These are phyloP conservation scores for Parathielavia hyrcaniae DNA, from an alignment of 495 filamentous ascomycete genomes.

Conservation along the genomic window DNA sequence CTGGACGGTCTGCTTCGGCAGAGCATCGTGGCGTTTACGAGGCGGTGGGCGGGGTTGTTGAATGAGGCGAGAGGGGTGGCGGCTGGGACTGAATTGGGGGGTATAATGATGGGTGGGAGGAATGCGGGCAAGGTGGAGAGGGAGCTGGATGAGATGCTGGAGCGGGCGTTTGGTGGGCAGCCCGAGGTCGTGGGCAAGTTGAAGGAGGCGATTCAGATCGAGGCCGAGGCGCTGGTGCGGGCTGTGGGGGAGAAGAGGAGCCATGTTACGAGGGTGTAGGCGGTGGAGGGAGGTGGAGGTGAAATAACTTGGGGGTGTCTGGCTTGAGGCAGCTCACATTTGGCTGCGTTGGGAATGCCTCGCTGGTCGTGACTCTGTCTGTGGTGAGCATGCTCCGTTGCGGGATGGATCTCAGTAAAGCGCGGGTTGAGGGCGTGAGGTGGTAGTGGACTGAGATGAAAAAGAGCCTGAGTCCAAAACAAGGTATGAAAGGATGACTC, in stretches of 20 bases:
- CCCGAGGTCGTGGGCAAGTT: slow-evolving; percentile 45
- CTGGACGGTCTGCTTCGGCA: slow-evolving; percentile 70
- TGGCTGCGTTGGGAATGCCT: no score
- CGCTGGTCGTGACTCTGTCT: no score
- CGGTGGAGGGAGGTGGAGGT: no score
- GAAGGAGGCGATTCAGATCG: slow-evolving; percentile 46
- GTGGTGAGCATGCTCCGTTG: no score
- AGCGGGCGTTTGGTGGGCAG: slow-evolving; percentile 41
- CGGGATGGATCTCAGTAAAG: no score
- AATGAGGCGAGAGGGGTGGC: slow-evolving; percentile 29
- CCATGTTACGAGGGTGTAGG: slow-evolving; percentile 14
- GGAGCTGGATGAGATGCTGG: slow-evolving; percentile 43
- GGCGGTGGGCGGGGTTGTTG: slow-evolving; percentile 47
- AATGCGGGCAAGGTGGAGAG: slow-evolving; percentile 39
- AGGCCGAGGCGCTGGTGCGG: slow-evolving; percentile 35
- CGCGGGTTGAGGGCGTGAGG: no score
- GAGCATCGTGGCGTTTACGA: slow-evolving; percentile 74
- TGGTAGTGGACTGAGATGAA: no score
- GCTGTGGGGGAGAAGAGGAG: slow-evolving; percentile 13
- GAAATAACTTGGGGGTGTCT: no score
- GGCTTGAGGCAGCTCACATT: no score
- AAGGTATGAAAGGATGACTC: no score
- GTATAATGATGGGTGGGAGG: slow-evolving; percentile 34
- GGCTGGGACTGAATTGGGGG: slow-evolving; percentile 1
- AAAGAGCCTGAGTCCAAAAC: no score